These are phyloP conservation scores for Chaetomium sp. DNA, from an alignment of 2,329 filamentous ascomycete genomes.

Conservation along the genomic window DNA sequence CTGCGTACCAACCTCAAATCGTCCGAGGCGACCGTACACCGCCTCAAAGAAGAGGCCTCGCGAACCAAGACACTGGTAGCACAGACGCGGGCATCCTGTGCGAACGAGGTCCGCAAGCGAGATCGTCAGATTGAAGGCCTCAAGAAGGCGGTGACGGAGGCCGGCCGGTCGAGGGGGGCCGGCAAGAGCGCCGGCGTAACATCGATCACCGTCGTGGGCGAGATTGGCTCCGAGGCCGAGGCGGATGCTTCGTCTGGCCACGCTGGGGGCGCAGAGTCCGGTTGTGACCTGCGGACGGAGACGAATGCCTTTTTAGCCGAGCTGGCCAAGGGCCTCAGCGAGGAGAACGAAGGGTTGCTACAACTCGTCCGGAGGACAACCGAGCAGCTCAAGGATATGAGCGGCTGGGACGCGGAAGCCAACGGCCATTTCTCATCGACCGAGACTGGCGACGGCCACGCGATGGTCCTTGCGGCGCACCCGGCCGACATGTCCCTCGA, in stretches of 20 bases:
- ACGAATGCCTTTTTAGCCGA: slow-evolving; percentile 87
- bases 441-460: slow-evolving; percentile 23
- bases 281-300: slow-evolving; percentile 70
- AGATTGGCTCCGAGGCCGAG: slow-evolving; percentile 29
- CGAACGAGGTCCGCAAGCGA: slow-evolving; percentile 83
- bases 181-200: slow-evolving; percentile 49
- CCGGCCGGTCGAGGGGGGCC: slow-evolving; percentile 54
- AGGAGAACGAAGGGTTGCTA: slow-evolving; percentile 84
- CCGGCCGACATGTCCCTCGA: slow-evolving; percentile 65
- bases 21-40: slow-evolving; percentile 66
- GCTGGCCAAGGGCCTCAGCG: slow-evolving; percentile 73
- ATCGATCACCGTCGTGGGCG: slow-evolving; percentile 51
- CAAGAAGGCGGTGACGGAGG: slow-evolving; percentile 77
- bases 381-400: slow-evolving; percentile 63
- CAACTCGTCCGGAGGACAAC: slow-evolving; percentile 65
- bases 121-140: slow-evolving; percentile 83
- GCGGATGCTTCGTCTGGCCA: neutral
- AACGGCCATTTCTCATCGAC: neutral
- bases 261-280: slow-evolving; percentile 38
- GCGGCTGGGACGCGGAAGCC: slow-evolving; percentile 43
- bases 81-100: slow-evolving; percentile 79
- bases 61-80: slow-evolving; percentile 72
- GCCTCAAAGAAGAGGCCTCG: slow-evolving; percentile 76
- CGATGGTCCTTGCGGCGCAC: slow-evolving; percentile 31
- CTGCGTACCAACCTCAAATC: slow-evolving; percentile 63